A percentile compares a stretch with the other conserved stretches of the same genome.
These are phyloP conservation scores for Thermochaetoides thermophila DNA, from an alignment of 495 filamentous ascomycete species.

Conservation along the genomic window DNA sequence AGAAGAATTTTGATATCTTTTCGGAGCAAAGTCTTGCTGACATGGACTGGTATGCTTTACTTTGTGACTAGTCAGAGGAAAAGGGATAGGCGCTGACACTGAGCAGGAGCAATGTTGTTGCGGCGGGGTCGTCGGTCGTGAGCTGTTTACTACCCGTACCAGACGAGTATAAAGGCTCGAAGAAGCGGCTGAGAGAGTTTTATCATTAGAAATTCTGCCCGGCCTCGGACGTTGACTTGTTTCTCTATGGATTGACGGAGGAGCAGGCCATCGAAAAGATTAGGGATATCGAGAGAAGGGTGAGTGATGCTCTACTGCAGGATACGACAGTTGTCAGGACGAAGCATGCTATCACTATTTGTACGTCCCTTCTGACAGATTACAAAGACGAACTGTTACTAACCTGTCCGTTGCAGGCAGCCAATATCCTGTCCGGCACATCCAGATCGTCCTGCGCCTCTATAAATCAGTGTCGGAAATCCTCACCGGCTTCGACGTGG, in stretches of 20 bases:
- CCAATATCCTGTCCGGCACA: constrained; percentile 68
- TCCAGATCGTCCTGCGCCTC: constrained; percentile 71
- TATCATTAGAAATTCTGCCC: constrained; percentile 68
- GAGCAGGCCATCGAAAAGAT: constrained; percentile 67
- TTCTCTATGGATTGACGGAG: constrained; percentile 63
- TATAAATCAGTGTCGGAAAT: constrained; percentile 73
- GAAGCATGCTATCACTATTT: constrained; percentile 72
- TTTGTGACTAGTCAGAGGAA: too few relatives aligned
- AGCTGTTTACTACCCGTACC: constrained; percentile 63
- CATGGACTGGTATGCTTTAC: constrained; percentile 52
- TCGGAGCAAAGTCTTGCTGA: constrained; percentile 49
- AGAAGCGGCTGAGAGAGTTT: constrained; percentile 52
- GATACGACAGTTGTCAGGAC: constrained; percentile 67
- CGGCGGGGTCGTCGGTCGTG: constrained; percentile 60
- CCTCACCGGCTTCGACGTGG: constrained; percentile 73
- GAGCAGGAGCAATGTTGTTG: constrained; percentile 50
- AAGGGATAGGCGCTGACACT: too few relatives aligned
- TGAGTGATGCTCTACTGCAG: constrained; percentile 57
- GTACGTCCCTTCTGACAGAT: too few relatives aligned
- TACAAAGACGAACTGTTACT: too few relatives aligned
- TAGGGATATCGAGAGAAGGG: constrained; percentile 52
- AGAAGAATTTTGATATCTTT: constrained; percentile 62
- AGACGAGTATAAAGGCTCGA: constrained; percentile 43
- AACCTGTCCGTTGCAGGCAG: constrained; percentile 29
- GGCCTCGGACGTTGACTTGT: constrained; percentile 74